Evolutionary conservation across 164 flowering plant species (phyloP).

Genomic region (Buxus sempervirens): DNA sequence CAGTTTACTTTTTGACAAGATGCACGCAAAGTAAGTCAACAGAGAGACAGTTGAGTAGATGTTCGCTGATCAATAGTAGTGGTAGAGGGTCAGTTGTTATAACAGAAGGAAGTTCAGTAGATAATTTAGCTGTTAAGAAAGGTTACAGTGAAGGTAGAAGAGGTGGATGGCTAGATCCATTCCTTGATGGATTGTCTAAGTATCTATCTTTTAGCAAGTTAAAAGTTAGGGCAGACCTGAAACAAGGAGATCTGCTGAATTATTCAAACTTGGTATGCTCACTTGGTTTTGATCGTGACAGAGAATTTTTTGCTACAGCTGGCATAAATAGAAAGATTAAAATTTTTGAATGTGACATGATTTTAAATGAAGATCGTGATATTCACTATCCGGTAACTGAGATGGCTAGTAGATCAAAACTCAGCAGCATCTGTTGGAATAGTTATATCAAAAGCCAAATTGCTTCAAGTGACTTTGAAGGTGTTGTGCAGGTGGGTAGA

Average conservation of each 20-base stretch:
- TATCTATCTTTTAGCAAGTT: constrained; percentile 79
- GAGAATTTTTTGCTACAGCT: constrained; percentile 93
- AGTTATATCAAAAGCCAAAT: constrained; percentile 93
- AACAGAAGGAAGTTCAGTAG: constrained; percentile 78
- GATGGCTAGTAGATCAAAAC: constrained; percentile 80
- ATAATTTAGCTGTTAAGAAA: constrained; percentile 48
- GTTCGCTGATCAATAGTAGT: constrained; percentile 44
- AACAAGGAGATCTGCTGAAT: constrained; percentile 89
- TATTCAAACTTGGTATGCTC: constrained; percentile 93
- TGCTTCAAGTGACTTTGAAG: constrained; percentile 97
- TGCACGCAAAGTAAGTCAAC: constrained; percentile 39
- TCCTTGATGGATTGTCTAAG: constrained; percentile 90
- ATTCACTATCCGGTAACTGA: constrained; percentile 96
- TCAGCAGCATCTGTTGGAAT: constrained; percentile 94
- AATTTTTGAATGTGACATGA: constrained; percentile 78
- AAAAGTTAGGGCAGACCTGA: constrained; percentile 81
- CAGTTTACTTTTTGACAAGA: constrained; percentile 78
- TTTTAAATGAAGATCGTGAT: constrained; percentile 68
- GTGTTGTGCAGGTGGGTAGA: constrained; percentile 84
- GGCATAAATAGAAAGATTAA: constrained; percentile 96
- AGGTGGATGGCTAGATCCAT: constrained; percentile 79
- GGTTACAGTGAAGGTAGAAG: constrained; percentile 26
- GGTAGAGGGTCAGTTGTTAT: constrained; percentile 53
- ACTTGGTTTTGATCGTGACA: constrained; percentile 88
- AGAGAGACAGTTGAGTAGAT: constrained; percentile 28